A percentile compares a stretch with the other conserved stretches of the same genome.
Evolutionary conservation across 805 yeast species (phyloP).

Genomic region (Candida vartiovaarae): DNA sequence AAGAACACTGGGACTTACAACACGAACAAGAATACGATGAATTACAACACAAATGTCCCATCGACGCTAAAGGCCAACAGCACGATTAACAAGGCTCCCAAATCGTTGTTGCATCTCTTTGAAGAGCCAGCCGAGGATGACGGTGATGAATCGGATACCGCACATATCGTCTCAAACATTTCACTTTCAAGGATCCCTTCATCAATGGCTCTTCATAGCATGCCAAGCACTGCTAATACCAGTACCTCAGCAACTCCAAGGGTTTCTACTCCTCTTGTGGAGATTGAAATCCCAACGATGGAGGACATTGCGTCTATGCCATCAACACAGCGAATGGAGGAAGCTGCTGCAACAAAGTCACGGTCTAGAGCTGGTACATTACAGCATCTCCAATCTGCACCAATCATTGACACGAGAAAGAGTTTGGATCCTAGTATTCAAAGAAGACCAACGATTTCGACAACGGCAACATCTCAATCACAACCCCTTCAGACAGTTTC

Average conservation of each 20-base stretch:
- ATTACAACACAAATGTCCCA: slow-evolving; percentile 19
- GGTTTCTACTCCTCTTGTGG: slow-evolving; percentile 50
- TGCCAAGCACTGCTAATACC: slow-evolving; percentile 8
- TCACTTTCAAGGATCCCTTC: slow-evolving; percentile 19
- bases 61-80: slow-evolving; percentile 22
- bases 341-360: slow-evolving; percentile 8
- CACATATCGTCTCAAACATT: slow-evolving; percentile 13
- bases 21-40: slow-evolving; percentile 16
- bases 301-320: slow-evolving; percentile 31
- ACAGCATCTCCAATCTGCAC: slow-evolving; percentile 16
- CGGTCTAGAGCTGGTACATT: slow-evolving; percentile 27
- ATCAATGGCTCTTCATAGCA: slow-evolving; percentile 13
- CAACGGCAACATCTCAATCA: slow-evolving; percentile 1
- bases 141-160: slow-evolving; percentile 10
- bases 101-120: slow-evolving; percentile 63
- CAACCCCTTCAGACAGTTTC: neutral
- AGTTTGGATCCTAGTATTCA: slow-evolving; percentile 14
- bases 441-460: slow-evolving; percentile 21
- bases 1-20: slow-evolving; percentile 26
- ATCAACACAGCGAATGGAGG: slow-evolving; percentile 14
- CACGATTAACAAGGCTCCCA: slow-evolving; percentile 48
- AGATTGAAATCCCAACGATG: slow-evolving; percentile 66
- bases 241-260: slow-evolving; percentile 19
- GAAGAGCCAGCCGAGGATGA: slow-evolving; percentile 39
- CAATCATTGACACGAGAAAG: slow-evolving; percentile 16